These are phyloP conservation scores for Pochonia chlamydosporia DNA, from an alignment of 2,329 filamentous ascomycete genomes.

Conservation along the genomic window DNA sequence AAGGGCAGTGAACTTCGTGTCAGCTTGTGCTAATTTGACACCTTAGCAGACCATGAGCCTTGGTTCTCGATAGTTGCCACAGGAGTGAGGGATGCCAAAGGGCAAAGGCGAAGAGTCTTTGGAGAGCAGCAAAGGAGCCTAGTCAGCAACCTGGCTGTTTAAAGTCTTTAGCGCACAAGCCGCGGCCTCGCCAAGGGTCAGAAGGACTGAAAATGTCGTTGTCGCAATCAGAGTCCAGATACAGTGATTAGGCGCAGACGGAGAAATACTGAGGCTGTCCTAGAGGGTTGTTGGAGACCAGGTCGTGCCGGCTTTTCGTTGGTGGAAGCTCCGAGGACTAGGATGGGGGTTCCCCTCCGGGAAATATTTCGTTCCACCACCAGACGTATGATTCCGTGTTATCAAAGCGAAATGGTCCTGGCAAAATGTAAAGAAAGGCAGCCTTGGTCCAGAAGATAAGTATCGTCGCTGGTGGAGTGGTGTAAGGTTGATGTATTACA, in stretches of 20 bases:
- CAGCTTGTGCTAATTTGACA: too few species aligned
- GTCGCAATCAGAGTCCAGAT: not conserved
- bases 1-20: too few species aligned
- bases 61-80: too few species aligned
- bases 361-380: not conserved
- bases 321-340: not conserved
- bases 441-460: not conserved
- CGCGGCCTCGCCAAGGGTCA: not conserved
- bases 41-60: too few species aligned
- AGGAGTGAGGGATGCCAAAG: not conserved
- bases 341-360: not conserved
- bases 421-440: not conserved
- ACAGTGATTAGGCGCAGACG: not conserved
- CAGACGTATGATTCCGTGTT: not conserved
- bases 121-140: not conserved
- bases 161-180: not conserved
- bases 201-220: not conserved
- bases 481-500: not conserved
- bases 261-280: not conserved
- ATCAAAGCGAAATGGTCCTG: not conserved
- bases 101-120: not conserved
- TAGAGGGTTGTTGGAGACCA: not conserved
- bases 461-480: not conserved
- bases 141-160: not conserved
- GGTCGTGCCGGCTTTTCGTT: not conserved